phyloP scores from a whole-genome alignment of 495 filamentous ascomycete species.

The Elaphomyces granulatus region DNA sequence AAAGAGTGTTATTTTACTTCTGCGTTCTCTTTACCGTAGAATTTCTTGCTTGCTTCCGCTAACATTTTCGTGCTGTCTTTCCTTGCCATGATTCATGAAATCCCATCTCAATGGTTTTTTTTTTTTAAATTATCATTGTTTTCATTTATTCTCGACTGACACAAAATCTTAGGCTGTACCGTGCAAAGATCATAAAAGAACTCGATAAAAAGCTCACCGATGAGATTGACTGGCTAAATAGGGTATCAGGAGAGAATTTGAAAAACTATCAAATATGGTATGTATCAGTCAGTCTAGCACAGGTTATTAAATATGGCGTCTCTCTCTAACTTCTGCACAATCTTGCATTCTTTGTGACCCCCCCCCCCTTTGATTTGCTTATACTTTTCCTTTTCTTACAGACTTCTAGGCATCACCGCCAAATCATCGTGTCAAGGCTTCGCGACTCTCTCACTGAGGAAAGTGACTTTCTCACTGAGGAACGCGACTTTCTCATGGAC shows the following conservation, averaged over 20 bases:
- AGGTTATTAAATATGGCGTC: no score
- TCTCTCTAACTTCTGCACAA: no score
- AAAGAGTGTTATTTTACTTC: no score
- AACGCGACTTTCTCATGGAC: slow-evolving; percentile 56
- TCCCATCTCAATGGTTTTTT: neutral
- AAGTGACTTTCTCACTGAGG: slow-evolving; percentile 40
- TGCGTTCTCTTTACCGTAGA: no score
- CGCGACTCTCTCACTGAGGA: slow-evolving; percentile 42
- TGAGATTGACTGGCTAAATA: slow-evolving; percentile 77
- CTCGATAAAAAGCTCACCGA: slow-evolving; percentile 49
- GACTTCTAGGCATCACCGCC: slow-evolving; percentile 62
- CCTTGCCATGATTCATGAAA: no score
- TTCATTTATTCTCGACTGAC: neutral
- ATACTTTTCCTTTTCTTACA: neutral
- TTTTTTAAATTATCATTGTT: neutral
- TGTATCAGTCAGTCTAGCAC: neutral
- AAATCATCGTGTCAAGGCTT: slow-evolving; percentile 61
- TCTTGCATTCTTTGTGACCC: no score
- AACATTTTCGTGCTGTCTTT: no score
- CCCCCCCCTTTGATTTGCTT: no score
- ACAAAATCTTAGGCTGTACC: slow-evolving; percentile 77
- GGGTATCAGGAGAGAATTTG: slow-evolving; percentile 61
- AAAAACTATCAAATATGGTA: slow-evolving; percentile 98
- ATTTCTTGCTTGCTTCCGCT: no score
- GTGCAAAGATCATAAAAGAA: slow-evolving; percentile 58